Evolutionary conservation across 371 early-diverging fungal species (phyloP), one percentile per base, ranked within the genome.

Genomic region (Syncephalastrum racemosum): DNA sequence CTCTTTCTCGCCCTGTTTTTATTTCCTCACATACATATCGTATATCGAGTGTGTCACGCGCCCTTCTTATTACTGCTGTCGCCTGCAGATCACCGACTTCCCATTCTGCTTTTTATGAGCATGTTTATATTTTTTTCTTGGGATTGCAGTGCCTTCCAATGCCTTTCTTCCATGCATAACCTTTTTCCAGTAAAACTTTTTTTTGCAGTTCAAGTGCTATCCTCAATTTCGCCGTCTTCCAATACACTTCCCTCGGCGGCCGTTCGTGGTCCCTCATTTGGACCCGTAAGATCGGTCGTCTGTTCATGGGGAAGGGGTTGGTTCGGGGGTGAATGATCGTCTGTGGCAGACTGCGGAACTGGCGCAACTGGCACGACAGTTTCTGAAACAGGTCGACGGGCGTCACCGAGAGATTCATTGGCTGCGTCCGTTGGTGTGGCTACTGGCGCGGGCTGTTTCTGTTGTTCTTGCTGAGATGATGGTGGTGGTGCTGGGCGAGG

Each of bases 221-320:
- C 71, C 20, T 58, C 67, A 53, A 73, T 73, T 46, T 73, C 73
- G 19, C 77, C 67, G 20, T 75, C 73, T 55, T 80, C 77, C 53
- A 72, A 54, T 16, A 59, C 50, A 56, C 61, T 60, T 58, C 63
- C 62, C 22, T 41, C 48, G 13, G 24, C n/a, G 14, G 25, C 36
- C 36, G 54, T 46, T 27, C 54, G 50, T 1, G 50, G 49, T 56
- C 52, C 53, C 47, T 59, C 60, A 20, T 31, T 18, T n/a, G n/a
- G 25, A 43, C 42, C 16, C 18, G 31, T 31, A 31, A 12, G 36
- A 10, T 31, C 36, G 5, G 40, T 47, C 42, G 16, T 57, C 42
- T 46, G 18, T 50, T 22, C 41, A 20, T 43, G 43, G 19, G 39
- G 16, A 20, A n/a, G 60, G 59, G 51, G 60, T 14, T 19, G 66